A percentile compares a stretch with the other conserved stretches of the same genome.
These are phyloP conservation scores for Conringia planisiliqua DNA, from an alignment of 345 rosid species.

Conservation along the genomic window DNA sequence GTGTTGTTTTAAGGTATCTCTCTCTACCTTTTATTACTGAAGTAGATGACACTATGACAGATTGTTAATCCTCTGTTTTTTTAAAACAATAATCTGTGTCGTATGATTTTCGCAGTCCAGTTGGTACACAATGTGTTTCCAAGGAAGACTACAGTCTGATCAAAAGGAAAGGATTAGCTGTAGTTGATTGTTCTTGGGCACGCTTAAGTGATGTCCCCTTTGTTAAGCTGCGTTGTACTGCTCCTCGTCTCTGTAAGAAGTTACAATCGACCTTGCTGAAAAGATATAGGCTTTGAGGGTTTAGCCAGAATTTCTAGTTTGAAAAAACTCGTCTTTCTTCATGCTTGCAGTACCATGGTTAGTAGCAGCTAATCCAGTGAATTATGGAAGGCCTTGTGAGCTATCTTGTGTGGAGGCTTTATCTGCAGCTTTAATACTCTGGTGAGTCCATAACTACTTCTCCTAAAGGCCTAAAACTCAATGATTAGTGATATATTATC, in stretches of 20 bases:
- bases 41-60: not conserved
- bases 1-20: constrained; percentile 75
- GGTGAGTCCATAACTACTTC: constrained; percentile 41
- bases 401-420: constrained; percentile 96
- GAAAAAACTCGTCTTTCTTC: not conserved
- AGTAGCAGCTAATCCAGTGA: constrained; percentile 98
- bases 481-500: not conserved
- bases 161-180: constrained; percentile 85
- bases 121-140: constrained; percentile 82
- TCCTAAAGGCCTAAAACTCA: not conserved
- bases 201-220: constrained; percentile 93
- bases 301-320: not conserved
- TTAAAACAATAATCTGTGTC: not conserved
- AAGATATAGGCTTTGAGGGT: not conserved
- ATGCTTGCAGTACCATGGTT: constrained; percentile 89
- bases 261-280: not conserved
- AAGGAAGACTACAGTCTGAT: constrained; percentile 76
- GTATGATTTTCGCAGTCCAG: constrained; percentile 60
- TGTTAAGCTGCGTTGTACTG: constrained; percentile 78
- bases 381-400: constrained; percentile 92
- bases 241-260: constrained; percentile 87
- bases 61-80: not conserved
- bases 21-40: not conserved
- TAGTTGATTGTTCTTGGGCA: constrained; percentile 99
- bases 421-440: constrained; percentile 84